Evolutionary conservation across 345 rosid genomes (phyloP).

Genomic region (Eucalyptus paniculata): DNA sequence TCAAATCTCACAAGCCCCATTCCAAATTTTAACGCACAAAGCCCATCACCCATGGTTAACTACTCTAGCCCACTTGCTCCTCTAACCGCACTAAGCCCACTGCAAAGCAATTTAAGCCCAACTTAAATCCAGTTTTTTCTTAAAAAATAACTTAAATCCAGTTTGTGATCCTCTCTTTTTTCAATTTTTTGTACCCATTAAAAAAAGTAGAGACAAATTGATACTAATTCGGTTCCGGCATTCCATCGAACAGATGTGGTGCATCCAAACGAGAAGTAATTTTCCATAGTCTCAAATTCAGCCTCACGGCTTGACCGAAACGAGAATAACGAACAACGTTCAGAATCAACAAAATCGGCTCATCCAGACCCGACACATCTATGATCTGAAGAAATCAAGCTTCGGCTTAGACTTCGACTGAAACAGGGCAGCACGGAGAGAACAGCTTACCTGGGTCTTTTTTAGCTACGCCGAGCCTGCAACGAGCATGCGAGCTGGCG

Average conservation of each 20-base stretch:
- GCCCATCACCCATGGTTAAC: too few relatives aligned
- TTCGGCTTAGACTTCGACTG: neutral
- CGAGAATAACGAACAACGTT: neutral
- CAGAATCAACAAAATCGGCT: neutral
- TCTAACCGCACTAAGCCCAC: fast-evolving
- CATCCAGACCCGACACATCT: neutral
- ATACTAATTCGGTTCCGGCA: neutral
- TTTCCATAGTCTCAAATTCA: neutral
- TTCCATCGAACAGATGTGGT: neutral
- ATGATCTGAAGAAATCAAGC: neutral
- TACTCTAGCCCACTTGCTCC: neutral
- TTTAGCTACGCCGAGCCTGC: neutral
- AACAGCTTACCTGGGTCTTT: neutral
- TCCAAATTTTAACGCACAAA: too few relatives aligned
- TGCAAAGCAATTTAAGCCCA: neutral
- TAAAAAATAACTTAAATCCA: neutral
- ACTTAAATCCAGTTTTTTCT: too few relatives aligned
- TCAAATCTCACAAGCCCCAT: neutral
- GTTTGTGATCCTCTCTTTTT: neutral
- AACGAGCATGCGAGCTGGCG: neutral
- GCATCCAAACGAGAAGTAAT: neutral
- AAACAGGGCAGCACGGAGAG: neutral
- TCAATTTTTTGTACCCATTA: neutral
- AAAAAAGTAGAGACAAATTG: neutral
- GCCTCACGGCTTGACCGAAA: neutral